Conservation (phyloP, 208 protist species). For the Entamoeba invadens region DNA sequence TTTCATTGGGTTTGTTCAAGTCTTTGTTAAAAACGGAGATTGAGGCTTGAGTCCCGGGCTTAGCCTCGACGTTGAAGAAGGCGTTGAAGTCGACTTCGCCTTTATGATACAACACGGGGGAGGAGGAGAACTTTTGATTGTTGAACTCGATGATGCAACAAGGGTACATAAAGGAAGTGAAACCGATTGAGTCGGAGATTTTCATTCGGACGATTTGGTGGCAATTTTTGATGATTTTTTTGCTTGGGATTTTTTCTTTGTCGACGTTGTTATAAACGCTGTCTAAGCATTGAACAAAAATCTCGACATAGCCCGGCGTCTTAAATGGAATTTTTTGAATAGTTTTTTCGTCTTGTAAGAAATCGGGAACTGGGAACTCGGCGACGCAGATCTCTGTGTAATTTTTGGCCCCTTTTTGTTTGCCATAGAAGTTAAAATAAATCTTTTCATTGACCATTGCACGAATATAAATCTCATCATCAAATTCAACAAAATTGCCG, state of each 20-base stretch:
- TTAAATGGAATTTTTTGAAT: not conserved
- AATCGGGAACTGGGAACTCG: not conserved
- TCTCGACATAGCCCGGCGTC: not conserved
- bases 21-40: not conserved
- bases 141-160: not conserved
- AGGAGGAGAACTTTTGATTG: not conserved
- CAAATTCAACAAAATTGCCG: not conserved
- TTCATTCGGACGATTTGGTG: not conserved
- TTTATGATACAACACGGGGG: not conserved
- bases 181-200: not conserved
- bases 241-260: not conserved
- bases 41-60: not conserved
- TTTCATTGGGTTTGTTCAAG: not conserved
- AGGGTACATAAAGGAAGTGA: not conserved
- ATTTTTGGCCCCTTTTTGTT: not conserved
- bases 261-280: not conserved
- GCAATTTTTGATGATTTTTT: not conserved
- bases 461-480: not conserved
- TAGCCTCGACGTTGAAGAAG: not conserved
- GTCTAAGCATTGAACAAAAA: not conserved
- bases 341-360: not conserved
- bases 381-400: not conserved
- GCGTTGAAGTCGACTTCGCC: not conserved
- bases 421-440: not conserved
- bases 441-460: not conserved